Evolutionary conservation across 352 stramenopile species (phyloP), one percentile per base, ranked within the genome.

Genomic region (Phytophthora citrophthora): DNA sequence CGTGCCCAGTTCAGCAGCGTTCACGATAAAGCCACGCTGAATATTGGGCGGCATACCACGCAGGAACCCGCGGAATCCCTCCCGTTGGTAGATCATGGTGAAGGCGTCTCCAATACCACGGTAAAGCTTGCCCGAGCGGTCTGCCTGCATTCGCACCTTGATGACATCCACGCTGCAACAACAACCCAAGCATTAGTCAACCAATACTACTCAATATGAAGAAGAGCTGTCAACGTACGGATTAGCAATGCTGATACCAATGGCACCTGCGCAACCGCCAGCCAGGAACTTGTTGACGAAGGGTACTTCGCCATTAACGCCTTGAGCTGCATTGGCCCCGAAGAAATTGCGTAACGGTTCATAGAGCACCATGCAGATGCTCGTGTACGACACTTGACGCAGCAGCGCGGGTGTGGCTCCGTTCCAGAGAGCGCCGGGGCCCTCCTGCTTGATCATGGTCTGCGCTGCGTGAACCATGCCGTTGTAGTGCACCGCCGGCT

Each of bases 91-190:
- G 52, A 96, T 92, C 53, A 77, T 86, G 18, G 54, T 68, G 45
- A 92, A 83, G 10, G 86, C 86, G 36, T 94, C 77, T 16, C 78
- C 67, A 2, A 95, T 77, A 40, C 81, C 79, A 47, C 82, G 81
- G 49, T 94, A 93, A 18, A 93, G 54, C 38, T 72, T 83, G 15
- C 85, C 86, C 3, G 84, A 75, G 24, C 84, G 82, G 50, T 92
- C 81, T 0, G 83, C 82, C 58, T 96, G 88, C 85, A 96, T 94
- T 3, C 84, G 86, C 43, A 95, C 84, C 68, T 96, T 96, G 67
- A 96, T 93, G 39, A 96, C 88, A 64, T 96, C 88, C 52, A 94
- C 78, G 12, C 86, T 94, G 58, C 9, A 61, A 24, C 16, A 9
- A 46, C 20, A 68, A 54, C 61, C 56, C 20, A 32, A 23, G 15